These are phyloP conservation scores for Quercus wislizeni DNA, from an alignment of 306 rosid genomes.

Conservation along the genomic window DNA sequence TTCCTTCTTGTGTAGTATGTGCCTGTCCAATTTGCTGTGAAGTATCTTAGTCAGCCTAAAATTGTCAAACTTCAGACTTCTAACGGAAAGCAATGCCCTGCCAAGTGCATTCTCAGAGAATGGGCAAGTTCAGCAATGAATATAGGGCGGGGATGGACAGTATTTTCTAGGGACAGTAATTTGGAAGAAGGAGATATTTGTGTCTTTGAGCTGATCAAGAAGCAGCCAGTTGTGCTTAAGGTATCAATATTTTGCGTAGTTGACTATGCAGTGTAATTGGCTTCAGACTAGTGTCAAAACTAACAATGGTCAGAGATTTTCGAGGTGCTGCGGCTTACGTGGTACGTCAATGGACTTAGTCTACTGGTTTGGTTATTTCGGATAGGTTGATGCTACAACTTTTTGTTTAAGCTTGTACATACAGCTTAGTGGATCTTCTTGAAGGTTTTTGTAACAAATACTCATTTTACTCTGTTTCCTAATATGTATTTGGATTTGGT, in stretches of 20 bases:
- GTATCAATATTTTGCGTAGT: slow-evolving; percentile 18
- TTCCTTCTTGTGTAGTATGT: background rate
- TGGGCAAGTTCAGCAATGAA: background rate
- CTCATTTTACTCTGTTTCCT: too few relatives aligned
- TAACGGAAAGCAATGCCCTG: background rate
- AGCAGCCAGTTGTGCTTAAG: slow-evolving; percentile 5
- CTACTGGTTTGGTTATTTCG: too few relatives aligned
- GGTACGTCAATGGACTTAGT: too few relatives aligned
- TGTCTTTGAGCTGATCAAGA: slow-evolving; percentile 28
- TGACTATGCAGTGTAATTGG: background rate
- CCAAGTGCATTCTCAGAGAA: background rate
- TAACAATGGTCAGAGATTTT: too few relatives aligned
- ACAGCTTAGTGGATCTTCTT: too few relatives aligned
- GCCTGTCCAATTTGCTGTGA: slow-evolving; percentile 4
- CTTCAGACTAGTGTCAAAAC: too few relatives aligned
- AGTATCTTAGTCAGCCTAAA: background rate
- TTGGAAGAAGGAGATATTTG: slow-evolving; percentile 34
- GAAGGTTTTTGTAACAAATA: too few relatives aligned
- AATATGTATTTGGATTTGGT: too few relatives aligned
- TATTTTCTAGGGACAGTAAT: slow-evolving; percentile 8
- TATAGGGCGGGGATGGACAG: slow-evolving; percentile 8
- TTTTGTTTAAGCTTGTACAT: too few relatives aligned
- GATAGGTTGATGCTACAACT: too few relatives aligned
- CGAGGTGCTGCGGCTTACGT: too few relatives aligned
- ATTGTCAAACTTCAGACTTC: slow-evolving; percentile 6